Conservation (phyloP, 176 grass and related monocot species). For the Aegilops longissima region DNA sequence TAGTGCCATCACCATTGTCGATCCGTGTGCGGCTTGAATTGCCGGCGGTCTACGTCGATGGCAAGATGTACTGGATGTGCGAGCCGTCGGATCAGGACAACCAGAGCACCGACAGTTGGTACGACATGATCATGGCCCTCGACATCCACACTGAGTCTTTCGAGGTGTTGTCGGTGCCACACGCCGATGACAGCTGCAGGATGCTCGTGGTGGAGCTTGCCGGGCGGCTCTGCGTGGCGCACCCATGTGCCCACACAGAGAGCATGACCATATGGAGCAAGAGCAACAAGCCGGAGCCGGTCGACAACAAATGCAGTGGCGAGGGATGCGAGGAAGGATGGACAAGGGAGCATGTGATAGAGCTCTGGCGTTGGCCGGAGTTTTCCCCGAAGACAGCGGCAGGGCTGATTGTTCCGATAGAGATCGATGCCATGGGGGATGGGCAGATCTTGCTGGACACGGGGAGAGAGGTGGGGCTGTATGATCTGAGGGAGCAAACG, state of each 20-base stretch:
- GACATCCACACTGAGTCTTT: background rate
- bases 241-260: background rate
- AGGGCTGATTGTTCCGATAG: background rate
- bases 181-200: background rate
- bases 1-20: background rate
- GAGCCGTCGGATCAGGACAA: background rate
- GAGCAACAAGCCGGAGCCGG: no score
- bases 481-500: background rate
- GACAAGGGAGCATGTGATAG: background rate
- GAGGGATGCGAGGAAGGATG: background rate
- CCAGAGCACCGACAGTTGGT: background rate
- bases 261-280: background rate
- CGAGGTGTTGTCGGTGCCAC: background rate
- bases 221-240: background rate
- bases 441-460: background rate
- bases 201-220: background rate
- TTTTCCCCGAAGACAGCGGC: background rate
- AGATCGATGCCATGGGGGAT: background rate
- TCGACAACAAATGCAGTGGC: no score
- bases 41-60: background rate
- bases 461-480: background rate
- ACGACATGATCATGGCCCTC: background rate
- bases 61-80: slow-evolving; percentile 6
- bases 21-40: background rate
- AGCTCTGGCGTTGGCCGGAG: background rate